Evolutionary conservation across 306 rosid genomes (phyloP).

Genomic region (Medicago ruthenica): DNA sequence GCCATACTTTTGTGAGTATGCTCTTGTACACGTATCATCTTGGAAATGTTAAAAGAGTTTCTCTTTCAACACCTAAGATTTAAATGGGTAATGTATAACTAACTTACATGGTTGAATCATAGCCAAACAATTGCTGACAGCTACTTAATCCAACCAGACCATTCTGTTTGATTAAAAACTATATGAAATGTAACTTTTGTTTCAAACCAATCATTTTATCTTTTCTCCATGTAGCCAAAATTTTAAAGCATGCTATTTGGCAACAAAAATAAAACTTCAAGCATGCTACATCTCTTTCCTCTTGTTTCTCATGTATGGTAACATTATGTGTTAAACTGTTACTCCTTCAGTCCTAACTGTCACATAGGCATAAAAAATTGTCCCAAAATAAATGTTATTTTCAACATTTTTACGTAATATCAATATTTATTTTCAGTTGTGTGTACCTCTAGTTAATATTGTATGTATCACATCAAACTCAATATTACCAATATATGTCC

Average conservation of each 20-base stretch:
- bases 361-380: too few species aligned
- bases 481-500: too few species aligned
- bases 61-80: conserved; percentile 23
- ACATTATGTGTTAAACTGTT: too few species aligned
- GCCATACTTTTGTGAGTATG: conserved; percentile 12
- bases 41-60: conserved; percentile 20
- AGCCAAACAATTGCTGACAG: conserved; percentile 28
- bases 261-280: too few species aligned
- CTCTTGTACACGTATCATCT: conserved; percentile 40
- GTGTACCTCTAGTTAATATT: too few species aligned
- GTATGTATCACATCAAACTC: not conserved
- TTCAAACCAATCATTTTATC: not conserved
- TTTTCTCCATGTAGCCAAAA: conserved; percentile 11
- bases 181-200: not conserved
- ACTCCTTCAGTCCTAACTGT: too few species aligned
- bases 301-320: not conserved
- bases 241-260: too few species aligned
- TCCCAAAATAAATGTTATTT: too few species aligned
- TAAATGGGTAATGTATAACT: not conserved
- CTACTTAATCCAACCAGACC: conserved; percentile 19
- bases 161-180: conserved; percentile 6
- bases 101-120: conserved; percentile 32
- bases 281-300: not conserved
- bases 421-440: too few species aligned
- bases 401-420: too few species aligned